Conservation (phyloP, 345 rosid species). For the Pugionium cornutum region DNA sequence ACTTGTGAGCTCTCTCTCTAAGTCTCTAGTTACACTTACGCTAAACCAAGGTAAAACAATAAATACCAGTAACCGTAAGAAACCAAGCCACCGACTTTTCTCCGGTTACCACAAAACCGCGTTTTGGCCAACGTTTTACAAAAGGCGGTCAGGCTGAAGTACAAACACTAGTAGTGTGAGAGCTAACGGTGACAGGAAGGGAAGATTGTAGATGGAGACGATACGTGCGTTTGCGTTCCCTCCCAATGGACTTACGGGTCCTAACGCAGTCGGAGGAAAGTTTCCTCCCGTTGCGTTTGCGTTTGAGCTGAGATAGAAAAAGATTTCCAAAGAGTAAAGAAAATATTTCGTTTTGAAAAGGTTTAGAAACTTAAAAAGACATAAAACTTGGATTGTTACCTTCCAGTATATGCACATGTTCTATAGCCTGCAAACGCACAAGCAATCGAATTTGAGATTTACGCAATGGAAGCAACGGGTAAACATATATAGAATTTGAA, state of each 20-base stretch:
- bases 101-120: slow-evolving; percentile 28
- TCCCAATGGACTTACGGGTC: slow-evolving; percentile 62
- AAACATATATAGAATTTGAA: not conserved
- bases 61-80: slow-evolving; percentile 15
- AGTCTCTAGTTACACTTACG: slow-evolving; percentile 27
- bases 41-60: slow-evolving; percentile 26
- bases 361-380: not conserved
- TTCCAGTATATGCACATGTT: slow-evolving; percentile 71
- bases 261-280: slow-evolving; percentile 56
- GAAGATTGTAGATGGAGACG: slow-evolving; percentile 35
- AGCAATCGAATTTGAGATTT: slow-evolving; percentile 8
- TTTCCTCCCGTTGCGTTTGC: slow-evolving; percentile 43
- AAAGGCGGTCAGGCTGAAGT: slow-evolving; percentile 29
- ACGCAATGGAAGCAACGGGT: not conserved
- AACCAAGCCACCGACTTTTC: slow-evolving; percentile 5
- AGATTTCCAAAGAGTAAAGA: not conserved
- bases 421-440: slow-evolving; percentile 62
- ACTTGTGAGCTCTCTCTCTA: slow-evolving; percentile 27
- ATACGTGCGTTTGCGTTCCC: slow-evolving; percentile 42
- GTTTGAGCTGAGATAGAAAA: slow-evolving; percentile 45
- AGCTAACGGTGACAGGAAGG: slow-evolving; percentile 43
- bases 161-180: slow-evolving; percentile 33
- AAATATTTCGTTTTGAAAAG: not conserved
- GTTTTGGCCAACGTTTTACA: slow-evolving; percentile 15
- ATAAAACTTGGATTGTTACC: slow-evolving; percentile 48